Conservation (phyloP, 164 flowering plant genomes). For the Stephania yunnanensis region DNA sequence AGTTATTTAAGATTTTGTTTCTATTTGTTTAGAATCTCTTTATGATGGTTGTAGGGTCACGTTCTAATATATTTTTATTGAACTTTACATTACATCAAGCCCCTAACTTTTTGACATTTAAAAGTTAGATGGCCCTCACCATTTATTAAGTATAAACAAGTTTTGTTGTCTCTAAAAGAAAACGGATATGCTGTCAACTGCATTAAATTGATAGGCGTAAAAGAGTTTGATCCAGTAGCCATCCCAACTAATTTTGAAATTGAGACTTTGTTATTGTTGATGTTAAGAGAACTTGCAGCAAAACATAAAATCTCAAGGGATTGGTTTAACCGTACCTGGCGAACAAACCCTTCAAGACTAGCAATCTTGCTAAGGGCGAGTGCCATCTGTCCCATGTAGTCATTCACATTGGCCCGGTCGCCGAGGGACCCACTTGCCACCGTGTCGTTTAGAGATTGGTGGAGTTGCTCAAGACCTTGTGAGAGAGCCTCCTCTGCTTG, state of each 20-base stretch:
- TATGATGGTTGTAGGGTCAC: neutral
- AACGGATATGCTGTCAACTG: no score
- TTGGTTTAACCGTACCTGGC: slow-evolving; percentile 53
- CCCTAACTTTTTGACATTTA: neutral
- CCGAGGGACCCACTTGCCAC: slow-evolving; percentile 46
- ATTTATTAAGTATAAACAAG: neutral
- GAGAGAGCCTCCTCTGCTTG: slow-evolving; percentile 95
- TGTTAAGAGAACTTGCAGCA: no score
- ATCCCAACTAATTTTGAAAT: no score
- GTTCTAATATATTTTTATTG: neutral
- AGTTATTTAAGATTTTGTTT: no score
- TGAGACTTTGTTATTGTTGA: no score
- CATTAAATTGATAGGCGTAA: no score
- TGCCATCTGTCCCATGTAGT: slow-evolving; percentile 81
- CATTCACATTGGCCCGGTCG: slow-evolving; percentile 34
- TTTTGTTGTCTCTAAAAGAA: neutral
- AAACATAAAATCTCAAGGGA: neutral
- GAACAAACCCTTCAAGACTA: slow-evolving; percentile 89
- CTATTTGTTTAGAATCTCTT: no score
- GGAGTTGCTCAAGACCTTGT: slow-evolving; percentile 90
- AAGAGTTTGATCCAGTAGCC: no score
- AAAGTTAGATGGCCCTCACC: neutral
- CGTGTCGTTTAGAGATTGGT: slow-evolving; percentile 78
- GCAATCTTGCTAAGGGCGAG: slow-evolving; percentile 78
- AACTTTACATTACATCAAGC: slow-evolving; percentile 1